Conservation (phyloP, 208 protist species). For the Trypanosoma caninum region DNA sequence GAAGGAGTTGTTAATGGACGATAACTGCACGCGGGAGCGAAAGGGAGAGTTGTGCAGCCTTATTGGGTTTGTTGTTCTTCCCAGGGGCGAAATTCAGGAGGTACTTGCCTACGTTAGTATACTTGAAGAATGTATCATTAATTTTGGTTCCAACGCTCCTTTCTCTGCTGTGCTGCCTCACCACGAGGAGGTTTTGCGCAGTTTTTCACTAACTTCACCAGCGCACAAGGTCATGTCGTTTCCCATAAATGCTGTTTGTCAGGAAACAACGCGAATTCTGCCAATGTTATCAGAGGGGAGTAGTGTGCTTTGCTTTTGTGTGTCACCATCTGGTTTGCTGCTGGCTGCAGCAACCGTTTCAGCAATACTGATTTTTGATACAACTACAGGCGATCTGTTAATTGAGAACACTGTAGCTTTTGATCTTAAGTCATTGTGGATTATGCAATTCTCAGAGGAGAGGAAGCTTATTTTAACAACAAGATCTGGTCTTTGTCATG, state of each 20-base stretch:
- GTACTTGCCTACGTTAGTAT: conserved; percentile 56
- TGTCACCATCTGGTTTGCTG: conserved; percentile 53
- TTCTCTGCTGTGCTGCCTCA: conserved; percentile 34
- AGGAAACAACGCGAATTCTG: conserved; percentile 40
- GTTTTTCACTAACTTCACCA: conserved; percentile 36
- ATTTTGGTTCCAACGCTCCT: conserved; percentile 16
- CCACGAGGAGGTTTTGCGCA: conserved; percentile 39
- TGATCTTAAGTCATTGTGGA: conserved; percentile 31
- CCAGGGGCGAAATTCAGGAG: conserved; percentile 50
- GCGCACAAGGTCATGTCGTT: conserved; percentile 40
- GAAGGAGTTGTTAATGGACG: conserved; percentile 23
- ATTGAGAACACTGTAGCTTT: conserved; percentile 33
- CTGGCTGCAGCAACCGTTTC: conserved; percentile 52
- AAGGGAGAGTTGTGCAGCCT: conserved; percentile 49
- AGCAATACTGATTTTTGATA: conserved; percentile 42
- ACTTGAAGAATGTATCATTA: conserved; percentile 40
- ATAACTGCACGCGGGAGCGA: conserved; percentile 17
- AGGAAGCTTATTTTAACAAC: conserved; percentile 55
- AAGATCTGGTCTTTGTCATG: conserved; percentile 43
- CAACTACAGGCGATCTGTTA: conserved; percentile 33
- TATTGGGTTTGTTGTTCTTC: conserved; percentile 53
- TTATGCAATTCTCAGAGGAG: conserved; percentile 59
- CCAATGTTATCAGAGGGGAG: conserved; percentile 60
- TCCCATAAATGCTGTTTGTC: conserved; percentile 67
- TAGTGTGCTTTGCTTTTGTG: conserved; percentile 64